Percentiles rank a stretch among this genome's conserved stretches.
Evolutionary conservation across 2,329 filamentous ascomycete species (phyloP).

Genomic region (Fusarium burgessii): DNA sequence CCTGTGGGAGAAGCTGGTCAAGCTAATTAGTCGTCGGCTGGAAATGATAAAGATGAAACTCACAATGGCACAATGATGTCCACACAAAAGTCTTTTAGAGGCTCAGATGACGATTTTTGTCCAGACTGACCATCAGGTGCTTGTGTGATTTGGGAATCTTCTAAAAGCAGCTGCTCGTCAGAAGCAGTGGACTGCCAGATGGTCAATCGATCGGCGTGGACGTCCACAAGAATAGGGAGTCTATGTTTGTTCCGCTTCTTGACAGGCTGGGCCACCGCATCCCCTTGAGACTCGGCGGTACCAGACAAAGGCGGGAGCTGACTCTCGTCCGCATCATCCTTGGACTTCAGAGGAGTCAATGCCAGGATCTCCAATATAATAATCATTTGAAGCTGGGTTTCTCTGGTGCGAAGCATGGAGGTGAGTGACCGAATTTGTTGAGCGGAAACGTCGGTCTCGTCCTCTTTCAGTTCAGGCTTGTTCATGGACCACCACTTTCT

Average conservation of each 20-base stretch:
- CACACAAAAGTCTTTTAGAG: slow-evolving; percentile 80
- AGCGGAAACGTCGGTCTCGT: slow-evolving; percentile 61
- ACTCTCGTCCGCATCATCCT: slow-evolving; percentile 57
- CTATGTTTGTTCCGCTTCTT: slow-evolving; percentile 74
- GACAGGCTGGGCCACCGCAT: slow-evolving; percentile 42
- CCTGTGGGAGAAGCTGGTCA: slow-evolving; percentile 75
- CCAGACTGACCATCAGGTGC: slow-evolving; percentile 52
- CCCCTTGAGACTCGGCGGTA: slow-evolving; percentile 50
- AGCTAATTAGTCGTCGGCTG: slow-evolving; percentile 55
- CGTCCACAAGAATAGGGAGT: slow-evolving; percentile 73
- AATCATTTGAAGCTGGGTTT: slow-evolving; percentile 85
- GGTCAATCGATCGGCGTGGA: slow-evolving; percentile 81
- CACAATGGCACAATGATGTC: slow-evolving; percentile 86
- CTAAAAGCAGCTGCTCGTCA: slow-evolving; percentile 65
- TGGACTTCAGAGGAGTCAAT: slow-evolving; percentile 67
- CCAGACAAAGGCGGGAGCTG: slow-evolving; percentile 61
- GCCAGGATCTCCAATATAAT: slow-evolving; percentile 81
- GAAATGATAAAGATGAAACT: slow-evolving; percentile 48
- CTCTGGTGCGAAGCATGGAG: slow-evolving; percentile 76
- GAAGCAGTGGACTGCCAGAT: slow-evolving; percentile 85
- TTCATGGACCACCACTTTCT: slow-evolving; percentile 77
- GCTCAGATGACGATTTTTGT: slow-evolving; percentile 65
- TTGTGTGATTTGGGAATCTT: slow-evolving; percentile 59
- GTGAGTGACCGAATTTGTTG: slow-evolving; percentile 71
- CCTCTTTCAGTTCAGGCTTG: slow-evolving; percentile 63